Evolutionary conservation across 352 stramenopile species (phyloP).

Genomic region (Phytopythium mirpurense): DNA sequence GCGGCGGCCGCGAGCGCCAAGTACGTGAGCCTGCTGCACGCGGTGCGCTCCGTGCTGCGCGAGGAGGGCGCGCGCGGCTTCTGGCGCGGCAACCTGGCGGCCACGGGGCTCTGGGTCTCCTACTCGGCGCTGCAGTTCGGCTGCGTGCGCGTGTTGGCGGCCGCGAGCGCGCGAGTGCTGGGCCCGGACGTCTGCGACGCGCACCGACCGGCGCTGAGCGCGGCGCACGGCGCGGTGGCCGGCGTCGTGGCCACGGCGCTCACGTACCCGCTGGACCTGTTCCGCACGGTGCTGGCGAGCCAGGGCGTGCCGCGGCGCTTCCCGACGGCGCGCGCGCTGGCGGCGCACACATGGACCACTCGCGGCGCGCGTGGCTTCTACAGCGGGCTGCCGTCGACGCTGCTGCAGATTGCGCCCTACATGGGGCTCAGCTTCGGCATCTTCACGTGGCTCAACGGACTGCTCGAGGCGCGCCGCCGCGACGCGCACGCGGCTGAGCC

Average conservation of each 20-base stretch:
- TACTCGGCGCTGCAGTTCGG: slow-evolving; percentile 81
- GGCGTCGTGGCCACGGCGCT: slow-evolving; percentile 83
- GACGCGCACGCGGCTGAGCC: neutral
- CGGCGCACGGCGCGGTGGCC: slow-evolving; percentile 79
- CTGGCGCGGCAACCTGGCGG: slow-evolving; percentile 79
- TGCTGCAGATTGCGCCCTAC: slow-evolving; percentile 94
- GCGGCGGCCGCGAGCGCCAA: slow-evolving; percentile 19
- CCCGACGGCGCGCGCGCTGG: slow-evolving; percentile 74
- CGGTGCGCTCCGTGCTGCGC: slow-evolving; percentile 59
- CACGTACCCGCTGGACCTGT: slow-evolving; percentile 95
- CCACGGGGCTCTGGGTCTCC: slow-evolving; percentile 72
- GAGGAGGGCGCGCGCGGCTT: slow-evolving; percentile 81
- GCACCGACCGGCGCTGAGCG: slow-evolving; percentile 38
- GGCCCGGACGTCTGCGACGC: slow-evolving; percentile 17
- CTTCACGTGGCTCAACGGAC: slow-evolving; percentile 68
- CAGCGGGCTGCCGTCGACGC: slow-evolving; percentile 76
- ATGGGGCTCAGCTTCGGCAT: slow-evolving; percentile 95
- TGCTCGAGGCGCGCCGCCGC: slow-evolving; percentile 16
- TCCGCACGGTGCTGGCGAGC: slow-evolving; percentile 91
- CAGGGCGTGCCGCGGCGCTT: slow-evolving; percentile 84
- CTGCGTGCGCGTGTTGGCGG: slow-evolving; percentile 46
- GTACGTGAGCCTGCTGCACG: slow-evolving; percentile 49
- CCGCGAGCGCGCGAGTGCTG: slow-evolving; percentile 3
- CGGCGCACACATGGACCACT: slow-evolving; percentile 56
- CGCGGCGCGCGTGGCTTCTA: slow-evolving; percentile 87